phyloP scores from a whole-genome alignment of 179 eudicot species.

The Heliamphora pulchella region DNA sequence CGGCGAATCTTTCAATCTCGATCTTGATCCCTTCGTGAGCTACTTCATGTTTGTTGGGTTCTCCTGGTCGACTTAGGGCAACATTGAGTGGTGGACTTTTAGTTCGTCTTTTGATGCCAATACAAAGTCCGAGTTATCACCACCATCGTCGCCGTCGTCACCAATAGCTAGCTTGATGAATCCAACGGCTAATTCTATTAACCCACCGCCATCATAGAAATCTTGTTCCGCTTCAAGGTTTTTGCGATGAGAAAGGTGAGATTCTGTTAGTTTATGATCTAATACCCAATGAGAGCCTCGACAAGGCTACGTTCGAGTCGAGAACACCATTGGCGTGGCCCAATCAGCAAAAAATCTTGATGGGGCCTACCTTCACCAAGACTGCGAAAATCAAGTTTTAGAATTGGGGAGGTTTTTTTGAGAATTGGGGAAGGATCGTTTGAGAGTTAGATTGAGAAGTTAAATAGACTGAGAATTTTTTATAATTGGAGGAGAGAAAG shows the following conservation, averaged over 20 bases:
- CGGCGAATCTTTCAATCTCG: slow-evolving; percentile 29
- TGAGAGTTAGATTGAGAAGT: no score
- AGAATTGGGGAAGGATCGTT: no score
- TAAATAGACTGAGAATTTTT: no score
- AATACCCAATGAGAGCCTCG: slow-evolving; percentile 84
- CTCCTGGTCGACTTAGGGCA: slow-evolving; percentile 85
- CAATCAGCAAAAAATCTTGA: slow-evolving; percentile 56
- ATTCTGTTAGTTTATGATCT: slow-evolving; percentile 79
- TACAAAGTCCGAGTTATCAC: slow-evolving; percentile 42
- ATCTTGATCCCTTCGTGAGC: slow-evolving; percentile 49
- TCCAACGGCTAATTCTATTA: slow-evolving; percentile 25
- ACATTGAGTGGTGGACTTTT: slow-evolving; percentile 65
- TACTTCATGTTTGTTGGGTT: slow-evolving; percentile 72
- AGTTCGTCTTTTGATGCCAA: slow-evolving; percentile 58
- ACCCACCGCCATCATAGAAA: slow-evolving; percentile 58
- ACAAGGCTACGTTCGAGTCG: slow-evolving; percentile 35
- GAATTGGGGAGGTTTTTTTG: no score
- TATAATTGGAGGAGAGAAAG: no score
- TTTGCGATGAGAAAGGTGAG: slow-evolving; percentile 86
- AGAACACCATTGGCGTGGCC: slow-evolving; percentile 49
- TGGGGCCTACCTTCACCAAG: slow-evolving; percentile 79
- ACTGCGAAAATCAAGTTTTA: slow-evolving; percentile 73
- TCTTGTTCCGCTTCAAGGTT: slow-evolving; percentile 82
- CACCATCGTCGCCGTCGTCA: slow-evolving; percentile 38
- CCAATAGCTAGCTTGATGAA: slow-evolving; percentile 25